A percentile compares a stretch with the other conserved stretches of the same genome.
These are phyloP conservation scores for Alternaria solani DNA, from an alignment of 2,329 filamentous ascomycete genomes.

Conservation along the genomic window DNA sequence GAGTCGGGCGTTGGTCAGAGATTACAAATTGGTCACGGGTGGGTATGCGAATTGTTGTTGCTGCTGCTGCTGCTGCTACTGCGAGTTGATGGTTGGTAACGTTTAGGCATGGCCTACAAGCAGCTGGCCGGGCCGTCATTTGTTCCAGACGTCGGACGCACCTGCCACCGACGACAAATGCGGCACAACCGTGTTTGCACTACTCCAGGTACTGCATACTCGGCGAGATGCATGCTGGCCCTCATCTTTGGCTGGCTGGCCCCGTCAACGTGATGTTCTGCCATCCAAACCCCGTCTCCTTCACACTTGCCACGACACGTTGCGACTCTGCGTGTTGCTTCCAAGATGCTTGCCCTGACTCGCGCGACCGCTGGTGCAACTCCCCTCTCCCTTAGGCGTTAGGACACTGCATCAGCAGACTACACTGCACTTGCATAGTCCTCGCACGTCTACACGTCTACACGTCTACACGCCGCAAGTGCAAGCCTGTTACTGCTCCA, in stretches of 20 bases:
- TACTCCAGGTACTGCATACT: background rate
- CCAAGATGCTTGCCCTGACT: constrained; percentile 18
- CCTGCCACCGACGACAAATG: constrained; percentile 15
- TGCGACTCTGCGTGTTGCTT: background rate
- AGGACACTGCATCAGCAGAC: constrained; percentile 4
- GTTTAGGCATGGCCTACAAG: constrained; percentile 26
- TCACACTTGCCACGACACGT: background rate
- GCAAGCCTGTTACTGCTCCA: background rate
- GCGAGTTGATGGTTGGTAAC: constrained; percentile 30
- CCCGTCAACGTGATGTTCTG: background rate
- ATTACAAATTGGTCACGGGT: constrained; percentile 8
- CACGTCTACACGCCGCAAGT: background rate
- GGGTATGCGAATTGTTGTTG: constrained; percentile 9
- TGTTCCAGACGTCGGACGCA: constrained; percentile 25
- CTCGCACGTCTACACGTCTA: background rate
- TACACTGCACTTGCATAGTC: background rate
- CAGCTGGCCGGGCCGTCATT: constrained; percentile 33
- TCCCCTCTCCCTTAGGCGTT: background rate
- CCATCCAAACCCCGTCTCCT: background rate
- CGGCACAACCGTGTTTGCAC: background rate
- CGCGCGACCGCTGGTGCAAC: constrained; percentile 24
- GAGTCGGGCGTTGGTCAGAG: background rate
- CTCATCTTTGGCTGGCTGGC: background rate
- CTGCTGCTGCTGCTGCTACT: background rate
- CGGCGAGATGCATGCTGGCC: background rate